These are phyloP conservation scores for Chlamydomonas eustigma DNA, from an alignment of 139 green algal genomes.

Conservation along the genomic window DNA sequence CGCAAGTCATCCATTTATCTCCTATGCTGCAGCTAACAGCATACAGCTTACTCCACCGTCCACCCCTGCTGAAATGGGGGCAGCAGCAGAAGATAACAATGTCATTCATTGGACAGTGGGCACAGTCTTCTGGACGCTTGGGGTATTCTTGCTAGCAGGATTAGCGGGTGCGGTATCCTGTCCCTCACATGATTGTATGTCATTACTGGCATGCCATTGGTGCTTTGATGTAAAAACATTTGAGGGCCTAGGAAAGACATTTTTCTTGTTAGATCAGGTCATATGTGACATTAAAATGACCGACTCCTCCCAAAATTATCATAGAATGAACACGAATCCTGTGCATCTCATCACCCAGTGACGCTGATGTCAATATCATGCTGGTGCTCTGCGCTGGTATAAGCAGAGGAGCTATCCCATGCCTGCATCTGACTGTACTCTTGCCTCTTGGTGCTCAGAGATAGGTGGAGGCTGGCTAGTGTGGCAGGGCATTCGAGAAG, in stretches of 20 bases:
- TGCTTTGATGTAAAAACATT: neutral
- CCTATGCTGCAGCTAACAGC: too few relatives aligned
- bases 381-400: neutral
- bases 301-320: too few relatives aligned
- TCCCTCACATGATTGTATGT: neutral
- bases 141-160: conserved; percentile 41
- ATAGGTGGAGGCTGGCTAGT: conserved; percentile 86
- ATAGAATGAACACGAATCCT: neutral
- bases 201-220: neutral
- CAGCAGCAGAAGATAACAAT: neutral
- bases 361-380: neutral
- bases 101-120: conserved; percentile 37
- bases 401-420: too few relatives aligned
- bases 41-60: too few relatives aligned
- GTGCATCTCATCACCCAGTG: neutral
- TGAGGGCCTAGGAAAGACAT: neutral
- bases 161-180: conserved; percentile 27
- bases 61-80: too few relatives aligned
- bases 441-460: conserved; percentile 34
- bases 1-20: too few relatives aligned
- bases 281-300: too few relatives aligned
- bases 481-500: conserved; percentile 66
- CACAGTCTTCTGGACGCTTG: conserved; percentile 35
- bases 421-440: too few relatives aligned
- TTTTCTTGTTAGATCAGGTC: neutral